These are phyloP conservation scores for Mycena galopus DNA, from an alignment of 768 basidiomycete genomes.

Conservation along the genomic window DNA sequence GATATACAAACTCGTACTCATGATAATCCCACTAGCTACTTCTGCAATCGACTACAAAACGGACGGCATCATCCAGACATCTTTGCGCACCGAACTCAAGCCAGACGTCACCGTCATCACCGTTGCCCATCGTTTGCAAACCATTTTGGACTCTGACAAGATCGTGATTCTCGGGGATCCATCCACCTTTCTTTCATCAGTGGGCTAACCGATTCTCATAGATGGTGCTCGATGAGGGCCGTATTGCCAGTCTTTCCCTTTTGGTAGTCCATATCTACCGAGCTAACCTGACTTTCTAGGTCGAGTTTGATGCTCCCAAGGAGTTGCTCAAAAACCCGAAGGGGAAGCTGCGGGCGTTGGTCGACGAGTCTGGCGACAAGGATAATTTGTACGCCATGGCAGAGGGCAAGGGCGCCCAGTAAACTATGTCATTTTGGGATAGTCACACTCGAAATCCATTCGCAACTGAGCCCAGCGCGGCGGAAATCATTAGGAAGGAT, in stretches of 20 bases:
- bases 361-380: conserved; percentile 70
- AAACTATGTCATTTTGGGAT: no score
- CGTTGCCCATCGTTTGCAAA: conserved; percentile 66
- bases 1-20: conserved; percentile 12
- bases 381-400: conserved; percentile 61
- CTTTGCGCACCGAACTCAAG: conserved; percentile 74
- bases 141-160: conserved; percentile 71
- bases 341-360: conserved; percentile 66
- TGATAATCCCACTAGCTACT: conserved; percentile 67
- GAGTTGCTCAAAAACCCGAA: conserved; percentile 63
- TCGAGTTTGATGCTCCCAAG: conserved; percentile 69
- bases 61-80: conserved; percentile 76
- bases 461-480: no score
- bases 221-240: conserved; percentile 63
- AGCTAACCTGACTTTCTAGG: conserved; percentile 43
- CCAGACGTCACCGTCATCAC: conserved; percentile 68
- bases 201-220: conserved; percentile 26
- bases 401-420: conserved; percentile 25
- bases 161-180: conserved; percentile 39
- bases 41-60: conserved; percentile 68
- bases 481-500: no score
- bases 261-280: not conserved
- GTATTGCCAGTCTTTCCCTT: conserved; percentile 41
- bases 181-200: not conserved
- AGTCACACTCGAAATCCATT: no score